A percentile compares a stretch with the other conserved stretches of the same genome.
These are phyloP conservation scores for Colletotrichum trifolii DNA, from an alignment of 2,329 filamentous ascomycete genomes.

Conservation along the genomic window DNA sequence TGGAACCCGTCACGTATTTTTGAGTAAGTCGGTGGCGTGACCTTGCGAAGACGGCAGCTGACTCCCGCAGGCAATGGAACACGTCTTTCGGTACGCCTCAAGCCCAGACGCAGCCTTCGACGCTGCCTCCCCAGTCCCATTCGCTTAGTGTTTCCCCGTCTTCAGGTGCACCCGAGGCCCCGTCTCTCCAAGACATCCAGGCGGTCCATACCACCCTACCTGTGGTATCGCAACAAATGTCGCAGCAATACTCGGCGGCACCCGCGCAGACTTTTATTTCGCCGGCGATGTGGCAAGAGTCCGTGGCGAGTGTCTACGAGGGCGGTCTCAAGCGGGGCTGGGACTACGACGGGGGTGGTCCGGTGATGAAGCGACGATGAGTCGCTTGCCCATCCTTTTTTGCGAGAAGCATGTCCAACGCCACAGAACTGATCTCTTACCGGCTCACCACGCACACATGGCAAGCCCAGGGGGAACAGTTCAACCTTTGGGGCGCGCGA, in stretches of 20 bases:
- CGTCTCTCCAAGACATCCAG: constrained; percentile 65
- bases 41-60: background rate
- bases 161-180: constrained; percentile 65
- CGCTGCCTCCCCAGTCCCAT: constrained; percentile 58
- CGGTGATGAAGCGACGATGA: constrained; percentile 42
- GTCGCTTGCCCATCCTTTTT: constrained; percentile 8
- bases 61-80: constrained; percentile 83
- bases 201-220: constrained; percentile 58
- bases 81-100: constrained; percentile 85
- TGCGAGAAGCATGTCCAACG: constrained; percentile 1
- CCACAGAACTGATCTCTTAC: background rate
- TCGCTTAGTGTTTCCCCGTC: constrained; percentile 65
- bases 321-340: constrained; percentile 71
- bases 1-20: constrained; percentile 93
- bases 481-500: background rate
- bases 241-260: constrained; percentile 63
- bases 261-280: constrained; percentile 71
- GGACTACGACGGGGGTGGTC: constrained; percentile 61
- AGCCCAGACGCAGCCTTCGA: constrained; percentile 55
- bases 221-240: constrained; percentile 57
- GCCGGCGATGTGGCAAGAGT: constrained; percentile 79
- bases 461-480: too few species aligned
- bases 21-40: constrained; percentile 73
- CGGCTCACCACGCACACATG: too few species aligned
- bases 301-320: constrained; percentile 76